Percentiles rank a stretch among this genome's conserved stretches.
Evolutionary conservation across 495 filamentous ascomycete genomes (phyloP).

Genomic region (Diplogelasinospora grovesii): DNA sequence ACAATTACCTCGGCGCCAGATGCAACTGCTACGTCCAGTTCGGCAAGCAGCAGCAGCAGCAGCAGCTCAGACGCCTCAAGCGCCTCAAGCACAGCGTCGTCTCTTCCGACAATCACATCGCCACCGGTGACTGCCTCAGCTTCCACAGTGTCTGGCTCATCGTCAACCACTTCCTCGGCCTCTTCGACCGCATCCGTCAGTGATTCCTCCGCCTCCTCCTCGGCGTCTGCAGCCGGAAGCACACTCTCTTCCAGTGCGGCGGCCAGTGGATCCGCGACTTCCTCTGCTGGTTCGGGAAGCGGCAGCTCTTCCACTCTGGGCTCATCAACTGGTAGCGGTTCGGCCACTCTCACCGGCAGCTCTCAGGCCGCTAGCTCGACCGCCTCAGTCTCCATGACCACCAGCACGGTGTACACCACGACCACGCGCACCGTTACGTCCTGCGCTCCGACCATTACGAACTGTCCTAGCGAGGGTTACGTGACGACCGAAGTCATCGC

Average conservation of each 20-base stretch:
- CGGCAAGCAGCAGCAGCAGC: slow-evolving; percentile 9
- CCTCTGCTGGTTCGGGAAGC: neutral
- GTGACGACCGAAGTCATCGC: slow-evolving; percentile 36
- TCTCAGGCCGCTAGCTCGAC: neutral
- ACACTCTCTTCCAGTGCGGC: neutral
- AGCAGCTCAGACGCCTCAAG: slow-evolving; percentile 14
- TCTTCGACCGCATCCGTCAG: slow-evolving; percentile 2
- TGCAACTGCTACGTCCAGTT: neutral
- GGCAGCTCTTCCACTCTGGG: too few species aligned
- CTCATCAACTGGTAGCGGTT: too few species aligned
- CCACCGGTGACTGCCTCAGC: slow-evolving; percentile 2
- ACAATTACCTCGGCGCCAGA: slow-evolving; percentile 12
- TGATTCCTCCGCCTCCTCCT: neutral
- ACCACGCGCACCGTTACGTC: slow-evolving; percentile 49
- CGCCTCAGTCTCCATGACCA: neutral
- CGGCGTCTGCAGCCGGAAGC: too few species aligned
- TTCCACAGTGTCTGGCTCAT: neutral
- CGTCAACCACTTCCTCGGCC: slow-evolving; percentile 1
- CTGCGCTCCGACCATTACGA: slow-evolving; percentile 52
- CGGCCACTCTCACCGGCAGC: too few species aligned
- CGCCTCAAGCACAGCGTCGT: neutral
- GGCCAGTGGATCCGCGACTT: neutral
- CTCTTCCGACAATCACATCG: neutral
- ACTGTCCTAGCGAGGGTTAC: slow-evolving; percentile 34
- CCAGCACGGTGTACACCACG: slow-evolving; percentile 41